Conservation (phyloP, 495 filamentous ascomycete genomes). For the Aspergillus olivimuriae region DNA sequence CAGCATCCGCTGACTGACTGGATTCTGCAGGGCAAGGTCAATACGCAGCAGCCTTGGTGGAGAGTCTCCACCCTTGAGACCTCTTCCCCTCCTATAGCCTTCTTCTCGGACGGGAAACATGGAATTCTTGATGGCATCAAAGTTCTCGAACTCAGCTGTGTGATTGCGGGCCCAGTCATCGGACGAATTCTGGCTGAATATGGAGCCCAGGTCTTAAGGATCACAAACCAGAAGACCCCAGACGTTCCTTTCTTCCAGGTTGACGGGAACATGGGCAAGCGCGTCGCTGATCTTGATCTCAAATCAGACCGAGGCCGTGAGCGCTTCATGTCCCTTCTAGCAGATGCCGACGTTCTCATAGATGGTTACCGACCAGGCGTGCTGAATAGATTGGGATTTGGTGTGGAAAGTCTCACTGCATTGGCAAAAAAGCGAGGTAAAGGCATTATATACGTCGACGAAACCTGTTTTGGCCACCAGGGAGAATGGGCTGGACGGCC, state of each 20-base stretch:
- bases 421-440: conserved; percentile 34
- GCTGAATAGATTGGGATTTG: conserved; percentile 45
- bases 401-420: conserved; percentile 35
- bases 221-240: conserved; percentile 47
- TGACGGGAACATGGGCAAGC: conserved; percentile 49
- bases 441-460: conserved; percentile 56
- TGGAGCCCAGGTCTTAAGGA: conserved; percentile 55
- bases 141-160: conserved; percentile 52
- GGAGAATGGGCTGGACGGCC: conserved; percentile 25
- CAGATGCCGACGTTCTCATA: conserved; percentile 49
- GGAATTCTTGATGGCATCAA: conserved; percentile 52
- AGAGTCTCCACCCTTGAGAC: too few species aligned
- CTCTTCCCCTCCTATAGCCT: conserved; percentile 19
- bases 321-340: conserved; percentile 37
- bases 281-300: conserved; percentile 47
- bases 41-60: conserved; percentile 12
- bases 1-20: conserved; percentile 28
- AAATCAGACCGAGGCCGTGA: conserved; percentile 34
- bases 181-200: conserved; percentile 48
- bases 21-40: conserved; percentile 27
- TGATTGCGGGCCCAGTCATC: conserved; percentile 55
- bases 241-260: conserved; percentile 24
- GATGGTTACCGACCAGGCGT: conserved; percentile 49
- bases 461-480: conserved; percentile 54
- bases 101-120: conserved; percentile 6